These are phyloP conservation scores for Wallemia ichthyophaga DNA, from an alignment of 1,284 basidiomycete species.

Conservation along the genomic window DNA sequence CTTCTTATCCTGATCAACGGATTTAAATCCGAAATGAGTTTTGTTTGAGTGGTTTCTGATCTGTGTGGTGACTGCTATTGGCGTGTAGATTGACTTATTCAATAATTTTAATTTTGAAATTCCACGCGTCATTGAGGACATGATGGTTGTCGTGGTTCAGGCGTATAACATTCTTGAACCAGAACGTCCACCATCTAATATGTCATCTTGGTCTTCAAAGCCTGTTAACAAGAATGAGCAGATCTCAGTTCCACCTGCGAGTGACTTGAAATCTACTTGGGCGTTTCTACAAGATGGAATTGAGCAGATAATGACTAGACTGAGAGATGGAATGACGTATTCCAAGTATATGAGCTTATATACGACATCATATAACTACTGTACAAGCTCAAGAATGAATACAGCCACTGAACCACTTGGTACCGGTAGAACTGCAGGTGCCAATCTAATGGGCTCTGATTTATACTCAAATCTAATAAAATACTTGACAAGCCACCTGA, in stretches of 20 bases:
- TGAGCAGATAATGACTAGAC: conserved; percentile 68
- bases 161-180: not conserved
- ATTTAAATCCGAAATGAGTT: conserved; percentile 67
- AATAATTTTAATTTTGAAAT: no score
- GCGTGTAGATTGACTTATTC: no score
- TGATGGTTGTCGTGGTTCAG: not conserved
- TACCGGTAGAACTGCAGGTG: conserved; percentile 29
- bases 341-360: conserved; percentile 77
- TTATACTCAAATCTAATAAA: conserved; percentile 62
- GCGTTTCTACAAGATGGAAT: conserved; percentile 59
- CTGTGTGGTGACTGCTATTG: not conserved
- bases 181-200: not conserved
- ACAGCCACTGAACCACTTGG: not conserved
- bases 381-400: not conserved
- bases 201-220: not conserved
- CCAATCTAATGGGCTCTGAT: conserved; percentile 82
- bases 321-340: conserved; percentile 65
- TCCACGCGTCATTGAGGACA: no score
- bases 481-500: conserved; percentile 56
- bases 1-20: conserved; percentile 17
- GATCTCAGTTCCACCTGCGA: not conserved
- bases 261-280: conserved; percentile 63
- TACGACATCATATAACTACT: conserved; percentile 59
- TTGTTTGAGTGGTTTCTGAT: conserved; percentile 16
- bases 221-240: not conserved